Evolutionary conservation across 78 protist genomes (phyloP).

Genomic region (Protostelium mycophagum): DNA sequence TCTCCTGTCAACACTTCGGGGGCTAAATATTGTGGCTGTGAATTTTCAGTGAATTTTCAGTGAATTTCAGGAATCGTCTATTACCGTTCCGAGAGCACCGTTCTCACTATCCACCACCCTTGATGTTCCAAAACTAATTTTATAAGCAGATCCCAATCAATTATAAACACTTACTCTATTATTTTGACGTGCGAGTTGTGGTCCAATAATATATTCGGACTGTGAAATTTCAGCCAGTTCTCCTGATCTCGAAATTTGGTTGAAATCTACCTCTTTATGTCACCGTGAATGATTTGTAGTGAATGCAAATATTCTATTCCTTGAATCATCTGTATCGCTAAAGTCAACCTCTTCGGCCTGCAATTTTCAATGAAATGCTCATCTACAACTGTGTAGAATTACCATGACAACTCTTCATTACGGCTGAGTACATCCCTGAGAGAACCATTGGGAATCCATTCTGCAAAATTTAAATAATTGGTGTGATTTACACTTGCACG

Average conservation of each 20-base stretch:
- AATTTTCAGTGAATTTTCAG: not conserved
- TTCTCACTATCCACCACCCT: not conserved
- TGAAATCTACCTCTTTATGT: not conserved
- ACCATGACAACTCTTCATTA: not conserved
- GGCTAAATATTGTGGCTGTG: not conserved
- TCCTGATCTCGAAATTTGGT: not conserved
- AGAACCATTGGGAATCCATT: not conserved
- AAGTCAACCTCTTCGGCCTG: not conserved
- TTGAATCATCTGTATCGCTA: not conserved
- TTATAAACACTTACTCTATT: not conserved
- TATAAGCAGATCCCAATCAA: not conserved
- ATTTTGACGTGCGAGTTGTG: not conserved
- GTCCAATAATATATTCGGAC: not conserved
- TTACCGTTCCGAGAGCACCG: not conserved
- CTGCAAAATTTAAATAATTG: too few relatives aligned
- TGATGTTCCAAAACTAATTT: not conserved
- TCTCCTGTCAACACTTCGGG: not conserved
- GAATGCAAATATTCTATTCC: not conserved
- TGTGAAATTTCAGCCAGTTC: not conserved
- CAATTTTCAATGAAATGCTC: not conserved
- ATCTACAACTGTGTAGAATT: not conserved
- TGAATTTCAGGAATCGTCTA: not conserved
- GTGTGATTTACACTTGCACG: too few relatives aligned
- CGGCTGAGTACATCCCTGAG: not conserved
- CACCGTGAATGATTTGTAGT: not conserved